Evolutionary conservation across 257 asterid species (phyloP), one percentile per base, ranked within the genome.

Genomic region (Penstemon newberryi): DNA sequence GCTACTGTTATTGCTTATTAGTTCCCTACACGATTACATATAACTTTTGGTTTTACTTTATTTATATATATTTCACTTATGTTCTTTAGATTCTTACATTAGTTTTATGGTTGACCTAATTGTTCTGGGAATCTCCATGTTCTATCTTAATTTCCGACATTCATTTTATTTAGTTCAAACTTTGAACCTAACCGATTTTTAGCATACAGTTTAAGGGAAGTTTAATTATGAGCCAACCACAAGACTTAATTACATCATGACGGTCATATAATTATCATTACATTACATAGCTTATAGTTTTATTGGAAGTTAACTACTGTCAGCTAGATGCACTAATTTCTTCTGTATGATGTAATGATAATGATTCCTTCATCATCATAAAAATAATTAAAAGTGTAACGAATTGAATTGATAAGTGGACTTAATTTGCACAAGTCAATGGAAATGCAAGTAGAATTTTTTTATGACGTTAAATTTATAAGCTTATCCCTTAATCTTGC

Each of bases 401-500:
- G 13, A 4, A 36, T 8, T 4, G 11, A 12, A 2, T 39, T 12
- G 47, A 59, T 59, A 0, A 10, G 59, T 54, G 38, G 1, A 54
- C 38, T 54, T 59, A 44, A 56, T 51, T 13, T 59, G 45, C 65
- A 60, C 65, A 60, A 60, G 65, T 60, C 65, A 60, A 60, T n/a
- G 51, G 50, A 59, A 59, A 39, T 59, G 64, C 64, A 39, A 59
- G 47, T 59, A 3, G 64, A 38, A 39, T 38, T 39, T 57, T 39
- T 8, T 18, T 13, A 5, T 46, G 47, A 55, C 5, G 38, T 5
- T 56, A 8, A 12, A 71, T 10, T 12, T 49, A 25, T 3, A 18
- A 51, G 37, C 63, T 58, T 73, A 66, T 73, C 43, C 77, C 33
- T 19, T 66, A 43, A 50, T 59, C 39, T 8, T 7, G 52, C 72